These are phyloP conservation scores for Penicillium flavigenum DNA, from an alignment of 495 filamentous ascomycete genomes.

Conservation along the genomic window DNA sequence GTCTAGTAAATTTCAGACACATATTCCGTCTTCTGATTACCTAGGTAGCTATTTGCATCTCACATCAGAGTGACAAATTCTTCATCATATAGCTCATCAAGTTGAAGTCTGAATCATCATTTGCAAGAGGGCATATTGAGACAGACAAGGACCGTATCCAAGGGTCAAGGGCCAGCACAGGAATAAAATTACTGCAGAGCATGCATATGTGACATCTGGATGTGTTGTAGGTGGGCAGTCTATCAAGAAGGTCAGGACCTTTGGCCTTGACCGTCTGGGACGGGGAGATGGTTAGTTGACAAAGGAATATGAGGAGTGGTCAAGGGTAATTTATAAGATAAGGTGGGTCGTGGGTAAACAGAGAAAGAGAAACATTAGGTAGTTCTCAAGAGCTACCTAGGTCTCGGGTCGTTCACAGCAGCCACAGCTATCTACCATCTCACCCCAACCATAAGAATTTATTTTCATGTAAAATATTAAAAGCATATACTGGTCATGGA, in stretches of 20 bases:
- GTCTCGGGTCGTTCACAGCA: background rate
- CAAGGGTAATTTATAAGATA: background rate
- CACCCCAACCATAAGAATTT: background rate
- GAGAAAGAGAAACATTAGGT: background rate
- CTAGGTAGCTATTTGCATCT: background rate
- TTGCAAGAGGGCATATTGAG: background rate
- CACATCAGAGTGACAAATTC: slow-evolving; percentile 4
- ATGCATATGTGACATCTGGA: background rate
- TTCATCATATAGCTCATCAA: background rate
- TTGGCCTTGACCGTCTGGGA: background rate
- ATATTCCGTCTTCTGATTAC: background rate
- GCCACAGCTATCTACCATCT: background rate
- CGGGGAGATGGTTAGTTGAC: background rate
- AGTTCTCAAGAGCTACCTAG: background rate
- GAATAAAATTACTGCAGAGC: background rate
- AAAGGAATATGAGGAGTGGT: background rate
- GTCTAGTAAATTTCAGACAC: background rate
- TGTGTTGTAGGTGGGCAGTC: background rate
- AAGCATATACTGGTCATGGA: background rate
- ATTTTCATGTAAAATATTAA: background rate
- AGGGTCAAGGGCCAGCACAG: background rate
- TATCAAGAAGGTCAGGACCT: background rate
- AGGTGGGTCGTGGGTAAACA: background rate
- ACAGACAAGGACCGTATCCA: background rate
- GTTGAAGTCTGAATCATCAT: background rate